Percentiles rank a stretch among this genome's conserved stretches.
These are phyloP conservation scores for Fusarium kyushuense DNA, from an alignment of 2,329 filamentous ascomycete species.

Conservation along the genomic window DNA sequence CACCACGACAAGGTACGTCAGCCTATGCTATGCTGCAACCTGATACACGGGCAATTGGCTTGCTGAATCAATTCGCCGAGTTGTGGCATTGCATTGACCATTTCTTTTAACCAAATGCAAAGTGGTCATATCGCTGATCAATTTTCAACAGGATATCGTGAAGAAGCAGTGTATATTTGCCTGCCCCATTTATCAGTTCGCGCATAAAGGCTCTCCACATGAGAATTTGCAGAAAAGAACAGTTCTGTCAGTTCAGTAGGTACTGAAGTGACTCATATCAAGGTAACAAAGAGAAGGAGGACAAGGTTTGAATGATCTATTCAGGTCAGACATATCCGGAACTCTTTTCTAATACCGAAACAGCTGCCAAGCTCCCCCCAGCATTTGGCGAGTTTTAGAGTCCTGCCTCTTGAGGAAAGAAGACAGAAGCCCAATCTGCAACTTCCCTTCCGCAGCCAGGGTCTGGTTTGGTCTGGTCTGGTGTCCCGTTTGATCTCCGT, in stretches of 20 bases:
- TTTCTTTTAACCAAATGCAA: constrained; percentile 24
- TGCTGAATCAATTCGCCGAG: constrained; percentile 19
- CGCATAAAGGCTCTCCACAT: not conserved
- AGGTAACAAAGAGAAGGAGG: constrained; percentile 1
- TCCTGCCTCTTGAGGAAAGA: constrained; percentile 42
- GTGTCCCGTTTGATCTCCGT: constrained; percentile 17
- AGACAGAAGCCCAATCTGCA: constrained; percentile 39
- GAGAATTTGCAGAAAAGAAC: not conserved
- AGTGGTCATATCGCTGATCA: constrained; percentile 37
- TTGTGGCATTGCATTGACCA: constrained; percentile 12
- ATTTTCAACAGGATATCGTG: constrained; percentile 17
- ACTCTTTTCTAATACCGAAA: constrained; percentile 28
- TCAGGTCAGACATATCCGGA: constrained; percentile 16
- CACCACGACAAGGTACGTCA: constrained; percentile 29
- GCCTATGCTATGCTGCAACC: constrained; percentile 1
- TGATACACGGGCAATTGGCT: constrained; percentile 10
- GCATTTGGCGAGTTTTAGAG: constrained; percentile 25
- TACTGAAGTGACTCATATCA: constrained; percentile 30
- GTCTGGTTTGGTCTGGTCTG: constrained; percentile 20
- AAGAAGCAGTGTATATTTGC: not conserved
- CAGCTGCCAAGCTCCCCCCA: constrained; percentile 32
- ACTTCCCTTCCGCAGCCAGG: constrained; percentile 35
- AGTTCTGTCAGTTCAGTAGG: not conserved
- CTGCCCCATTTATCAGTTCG: constrained; percentile 1
- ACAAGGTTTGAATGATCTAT: constrained; percentile 11